Conservation (phyloP, 2,329 filamentous ascomycete genomes). For the Diplodia mutila region DNA sequence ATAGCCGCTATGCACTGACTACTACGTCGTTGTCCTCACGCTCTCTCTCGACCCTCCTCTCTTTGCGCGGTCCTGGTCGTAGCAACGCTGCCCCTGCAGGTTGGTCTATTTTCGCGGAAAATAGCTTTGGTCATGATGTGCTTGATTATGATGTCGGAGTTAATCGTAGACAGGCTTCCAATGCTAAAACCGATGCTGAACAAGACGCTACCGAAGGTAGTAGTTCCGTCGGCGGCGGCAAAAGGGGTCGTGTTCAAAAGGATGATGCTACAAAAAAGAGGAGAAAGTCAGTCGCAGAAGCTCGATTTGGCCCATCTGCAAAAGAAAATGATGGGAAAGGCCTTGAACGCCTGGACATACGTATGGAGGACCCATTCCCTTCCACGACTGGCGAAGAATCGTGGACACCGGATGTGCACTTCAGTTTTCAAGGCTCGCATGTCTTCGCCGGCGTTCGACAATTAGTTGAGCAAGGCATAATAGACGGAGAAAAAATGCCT, state of each 20-base stretch:
- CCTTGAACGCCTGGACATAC: conserved; percentile 55
- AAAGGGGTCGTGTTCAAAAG: conserved; percentile 6
- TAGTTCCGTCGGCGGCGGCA: neutral
- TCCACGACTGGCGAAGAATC: conserved; percentile 18
- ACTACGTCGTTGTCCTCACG: conserved; percentile 70
- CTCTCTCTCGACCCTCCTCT: conserved; percentile 71
- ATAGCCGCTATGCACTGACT: conserved; percentile 71
- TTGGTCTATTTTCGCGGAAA: conserved; percentile 78
- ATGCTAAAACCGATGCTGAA: neutral
- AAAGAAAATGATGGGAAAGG: conserved; percentile 42
- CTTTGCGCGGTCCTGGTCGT: conserved; percentile 69
- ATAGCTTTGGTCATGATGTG: conserved; percentile 55
- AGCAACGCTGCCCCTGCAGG: conserved; percentile 74
- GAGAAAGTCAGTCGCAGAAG: conserved; percentile 63
- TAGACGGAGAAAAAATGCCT: conserved; percentile 79
- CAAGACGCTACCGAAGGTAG: neutral
- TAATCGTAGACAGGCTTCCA: neutral
- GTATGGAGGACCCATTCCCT: conserved; percentile 52
- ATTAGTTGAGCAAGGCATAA: conserved; percentile 73
- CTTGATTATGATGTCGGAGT: conserved; percentile 44
- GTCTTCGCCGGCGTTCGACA: conserved; percentile 80
- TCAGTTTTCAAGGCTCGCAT: conserved; percentile 75
- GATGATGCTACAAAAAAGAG: conserved; percentile 54
- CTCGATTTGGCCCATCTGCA: conserved; percentile 67
- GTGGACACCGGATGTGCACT: conserved; percentile 63